phyloP scores from a whole-genome alignment of 495 filamentous ascomycete species.

The Daldinia bambusicola region DNA sequence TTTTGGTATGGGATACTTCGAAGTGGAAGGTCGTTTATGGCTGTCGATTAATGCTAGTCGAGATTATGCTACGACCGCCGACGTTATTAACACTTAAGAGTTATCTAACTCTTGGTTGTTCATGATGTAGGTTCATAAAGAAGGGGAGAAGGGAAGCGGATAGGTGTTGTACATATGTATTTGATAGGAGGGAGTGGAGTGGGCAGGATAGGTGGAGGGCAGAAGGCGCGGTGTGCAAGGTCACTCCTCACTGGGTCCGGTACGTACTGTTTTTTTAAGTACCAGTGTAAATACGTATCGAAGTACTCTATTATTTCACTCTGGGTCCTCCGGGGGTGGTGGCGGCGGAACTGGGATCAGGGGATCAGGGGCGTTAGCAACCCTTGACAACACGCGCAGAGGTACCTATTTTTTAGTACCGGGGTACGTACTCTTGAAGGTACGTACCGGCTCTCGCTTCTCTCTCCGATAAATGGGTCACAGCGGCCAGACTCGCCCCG shows the following conservation, averaged over 20 bases:
- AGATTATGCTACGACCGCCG: conserved; percentile 37
- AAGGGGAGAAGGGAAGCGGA: conserved; percentile 32
- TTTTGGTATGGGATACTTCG: conserved; percentile 31
- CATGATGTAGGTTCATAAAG: conserved; percentile 33
- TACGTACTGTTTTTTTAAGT: conserved; percentile 31
- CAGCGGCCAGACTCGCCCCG: conserved; percentile 45
- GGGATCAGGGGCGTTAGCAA: conserved; percentile 38
- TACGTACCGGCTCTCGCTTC: conserved; percentile 36
- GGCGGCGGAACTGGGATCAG: conserved; percentile 43
- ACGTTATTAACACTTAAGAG: conserved; percentile 36
- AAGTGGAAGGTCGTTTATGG: neutral
- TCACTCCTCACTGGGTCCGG: conserved; percentile 32
- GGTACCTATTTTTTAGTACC: conserved; percentile 29
- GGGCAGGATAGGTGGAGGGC: conserved; percentile 39
- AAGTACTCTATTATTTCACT: conserved; percentile 34
- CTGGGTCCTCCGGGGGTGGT: conserved; percentile 32
- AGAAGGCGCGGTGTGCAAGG: conserved; percentile 49
- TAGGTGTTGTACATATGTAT: conserved; percentile 50
- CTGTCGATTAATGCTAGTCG: conserved; percentile 38
- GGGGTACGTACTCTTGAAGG: neutral
- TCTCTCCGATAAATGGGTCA: conserved; percentile 37
- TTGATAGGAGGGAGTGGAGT: conserved; percentile 48
- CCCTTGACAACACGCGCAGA: conserved; percentile 45
- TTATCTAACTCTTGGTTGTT: conserved; percentile 38
- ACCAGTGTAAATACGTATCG: conserved; percentile 3